These are phyloP conservation scores for Nakaseomyces nivariensis DNA, from an alignment of 1,139 yeast species.

Conservation along the genomic window DNA sequence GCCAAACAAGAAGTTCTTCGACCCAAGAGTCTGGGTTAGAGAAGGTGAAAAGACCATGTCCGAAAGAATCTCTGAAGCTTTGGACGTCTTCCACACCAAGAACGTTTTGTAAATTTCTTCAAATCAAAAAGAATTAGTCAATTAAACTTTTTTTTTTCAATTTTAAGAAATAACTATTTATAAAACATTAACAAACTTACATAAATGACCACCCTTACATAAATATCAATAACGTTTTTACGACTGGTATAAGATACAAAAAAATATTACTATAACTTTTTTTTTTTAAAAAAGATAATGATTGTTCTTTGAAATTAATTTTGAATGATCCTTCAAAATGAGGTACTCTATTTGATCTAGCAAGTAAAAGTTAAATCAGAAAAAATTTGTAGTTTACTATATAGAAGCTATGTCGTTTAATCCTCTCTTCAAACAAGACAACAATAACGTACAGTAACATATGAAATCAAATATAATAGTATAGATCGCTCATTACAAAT, in stretches of 20 bases:
- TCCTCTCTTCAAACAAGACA: no score
- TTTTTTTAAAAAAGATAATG: background rate
- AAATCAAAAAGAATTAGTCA: background rate
- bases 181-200: background rate
- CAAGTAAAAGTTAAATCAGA: no score
- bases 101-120: slow-evolving; percentile 41
- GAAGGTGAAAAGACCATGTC: slow-evolving; percentile 99
- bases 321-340: no score
- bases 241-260: background rate
- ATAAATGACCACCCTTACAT: slow-evolving; percentile 1
- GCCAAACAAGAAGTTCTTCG: slow-evolving; percentile 98
- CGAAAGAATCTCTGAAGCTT: slow-evolving; percentile 73
- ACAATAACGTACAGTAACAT: no score
- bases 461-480: no score
- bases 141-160: background rate
- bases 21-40: slow-evolving; percentile 99
- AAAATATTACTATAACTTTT: background rate
- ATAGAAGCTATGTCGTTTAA: no score
- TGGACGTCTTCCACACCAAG: slow-evolving; percentile 77
- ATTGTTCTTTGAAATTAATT: no score
- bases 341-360: no score
- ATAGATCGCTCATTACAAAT: no score
- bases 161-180: background rate
- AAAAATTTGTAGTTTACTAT: no score
- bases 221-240: slow-evolving; percentile 1